These are phyloP conservation scores for Micromonas commoda DNA, from an alignment of 139 green algal species.

Conservation along the genomic window DNA sequence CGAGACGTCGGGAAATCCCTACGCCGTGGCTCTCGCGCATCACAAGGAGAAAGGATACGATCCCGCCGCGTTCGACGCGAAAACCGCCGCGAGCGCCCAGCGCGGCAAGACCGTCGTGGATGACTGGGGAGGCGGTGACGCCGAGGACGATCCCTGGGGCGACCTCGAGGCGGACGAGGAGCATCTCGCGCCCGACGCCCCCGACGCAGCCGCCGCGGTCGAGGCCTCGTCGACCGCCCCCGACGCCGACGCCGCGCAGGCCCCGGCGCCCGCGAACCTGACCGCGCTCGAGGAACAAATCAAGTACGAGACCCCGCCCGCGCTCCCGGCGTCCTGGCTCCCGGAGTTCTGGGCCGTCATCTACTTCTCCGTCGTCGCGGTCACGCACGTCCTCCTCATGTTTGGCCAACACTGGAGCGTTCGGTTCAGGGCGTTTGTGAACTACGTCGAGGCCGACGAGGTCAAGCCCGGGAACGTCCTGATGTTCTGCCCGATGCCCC, in stretches of 20 bases:
- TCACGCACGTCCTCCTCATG: constrained; percentile 26
- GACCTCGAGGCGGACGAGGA: constrained; percentile 1
- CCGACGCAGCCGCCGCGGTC: not conserved
- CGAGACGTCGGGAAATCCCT: constrained; percentile 32
- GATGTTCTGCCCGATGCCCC: constrained; percentile 14
- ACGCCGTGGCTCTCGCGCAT: constrained; percentile 20
- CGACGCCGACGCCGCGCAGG: not conserved
- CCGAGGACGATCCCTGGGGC: not conserved
- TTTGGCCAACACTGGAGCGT: constrained; percentile 34
- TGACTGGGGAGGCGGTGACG: not conserved
- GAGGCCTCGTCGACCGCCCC: not conserved
- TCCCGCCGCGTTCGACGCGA: constrained; percentile 1
- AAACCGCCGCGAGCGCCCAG: not conserved
- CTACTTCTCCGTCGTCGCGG: not conserved
- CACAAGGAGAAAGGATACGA: constrained; percentile 25
- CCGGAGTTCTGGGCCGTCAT: constrained; percentile 30
- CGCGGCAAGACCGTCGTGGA: constrained; percentile 1
- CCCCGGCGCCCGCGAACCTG: not conserved
- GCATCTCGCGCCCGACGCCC: not conserved
- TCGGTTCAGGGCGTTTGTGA: constrained; percentile 20
- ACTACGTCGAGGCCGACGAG: not conserved
- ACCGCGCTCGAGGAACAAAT: not conserved
- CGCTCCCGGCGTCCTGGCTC: constrained; percentile 26
- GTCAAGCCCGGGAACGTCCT: constrained; percentile 11
- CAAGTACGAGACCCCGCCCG: constrained; percentile 10